A percentile compares a stretch with the other conserved stretches of the same genome.
phyloP scores from a whole-genome alignment of 1,139 yeast genomes.

The Debaryomycetaceae sp. region DNA sequence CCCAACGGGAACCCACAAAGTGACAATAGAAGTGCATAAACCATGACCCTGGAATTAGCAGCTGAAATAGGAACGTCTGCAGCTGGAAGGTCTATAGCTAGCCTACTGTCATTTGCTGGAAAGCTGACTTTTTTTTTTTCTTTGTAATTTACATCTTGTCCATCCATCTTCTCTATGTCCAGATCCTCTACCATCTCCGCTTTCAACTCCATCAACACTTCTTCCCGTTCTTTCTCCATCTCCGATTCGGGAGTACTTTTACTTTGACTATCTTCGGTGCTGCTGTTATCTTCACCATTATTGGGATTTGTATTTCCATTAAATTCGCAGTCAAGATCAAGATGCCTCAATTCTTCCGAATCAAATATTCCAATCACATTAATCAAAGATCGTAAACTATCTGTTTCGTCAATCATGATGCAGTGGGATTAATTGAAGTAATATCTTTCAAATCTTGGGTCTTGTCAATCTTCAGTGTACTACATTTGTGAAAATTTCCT shows the following conservation, averaged over 20 bases:
- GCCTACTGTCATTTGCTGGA: neutral
- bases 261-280: neutral
- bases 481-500: neutral
- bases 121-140: neutral
- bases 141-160: neutral
- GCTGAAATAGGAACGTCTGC: neutral
- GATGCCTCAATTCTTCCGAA: neutral
- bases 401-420: neutral
- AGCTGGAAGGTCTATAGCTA: neutral
- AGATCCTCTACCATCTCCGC: neutral
- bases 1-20: constrained; percentile 27
- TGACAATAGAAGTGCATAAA: constrained; percentile 6
- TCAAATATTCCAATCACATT: neutral
- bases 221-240: neutral
- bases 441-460: neutral
- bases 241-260: neutral
- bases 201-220: neutral
- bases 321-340: neutral
- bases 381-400: neutral
- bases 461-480: neutral
- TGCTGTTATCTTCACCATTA: neutral
- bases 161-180: neutral
- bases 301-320: neutral
- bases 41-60: neutral
- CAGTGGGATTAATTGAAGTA: neutral